Evolutionary conservation across 148 eudicot genomes (phyloP), one percentile per base, ranked within the genome.

Genomic region (Pouteria glomerata): DNA sequence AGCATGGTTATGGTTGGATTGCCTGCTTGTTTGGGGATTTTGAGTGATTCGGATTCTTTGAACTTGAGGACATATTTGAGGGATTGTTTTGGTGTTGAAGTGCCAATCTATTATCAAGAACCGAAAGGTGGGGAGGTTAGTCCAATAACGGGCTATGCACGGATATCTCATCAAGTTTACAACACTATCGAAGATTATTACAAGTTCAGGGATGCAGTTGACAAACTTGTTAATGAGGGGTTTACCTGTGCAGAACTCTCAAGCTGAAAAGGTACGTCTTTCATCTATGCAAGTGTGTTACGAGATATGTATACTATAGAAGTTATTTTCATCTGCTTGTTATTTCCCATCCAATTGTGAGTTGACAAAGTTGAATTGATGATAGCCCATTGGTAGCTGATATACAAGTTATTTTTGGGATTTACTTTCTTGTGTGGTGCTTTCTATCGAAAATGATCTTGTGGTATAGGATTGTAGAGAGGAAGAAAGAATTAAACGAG

Each of bases 141-240:
- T 71, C 76, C 79, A 24, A 39, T 86, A n/a, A 91, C 97, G 3
- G 98, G 91, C 1, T 94, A 91, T 89, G 97, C 93, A 26, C 82
- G 98, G 73, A 91, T 94, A 82, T 94, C 98, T 60, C 88, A 94
- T 82, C 98, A 94, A 78, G 84, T 94, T 71, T 94, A 94, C 58
- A 94, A 91, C 57, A 81, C 64, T 0, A 70, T 78, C 66, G 93
- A 82, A 55, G 98, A 94, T 56, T 91, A 91, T 74, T 48, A 76
- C 64, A 85, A 67, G 77, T 84, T 94, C n/a, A 87, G 87, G 86
- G 97, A 94, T 71, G 98, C 96, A 10, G 81, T 94, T 74, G 82
- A 82, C 73, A 78, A 85, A 65, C 85, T 94, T 26, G 91, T 94
- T 64, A 59, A 66, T 5, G 82, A 86, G 37, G 86, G 89, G 29